Conservation (phyloP, 2,329 filamentous ascomycete species). For the Juglanconis oblonga region DNA sequence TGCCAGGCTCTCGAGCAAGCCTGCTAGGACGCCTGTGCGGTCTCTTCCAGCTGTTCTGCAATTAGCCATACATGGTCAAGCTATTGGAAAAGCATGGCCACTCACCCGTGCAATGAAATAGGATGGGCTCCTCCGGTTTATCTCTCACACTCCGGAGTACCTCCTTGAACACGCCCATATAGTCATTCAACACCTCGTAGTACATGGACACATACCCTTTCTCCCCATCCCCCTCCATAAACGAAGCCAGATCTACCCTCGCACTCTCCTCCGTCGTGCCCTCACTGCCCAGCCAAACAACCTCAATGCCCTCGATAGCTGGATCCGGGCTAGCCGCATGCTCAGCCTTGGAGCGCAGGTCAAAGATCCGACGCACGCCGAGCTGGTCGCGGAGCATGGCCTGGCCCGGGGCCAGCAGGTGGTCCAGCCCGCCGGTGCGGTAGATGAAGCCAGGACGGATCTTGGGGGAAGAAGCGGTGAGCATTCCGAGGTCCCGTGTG, state of each 20-base stretch:
- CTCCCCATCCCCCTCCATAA: constrained; percentile 43
- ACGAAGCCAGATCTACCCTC: constrained; percentile 36
- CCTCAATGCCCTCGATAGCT: constrained; percentile 40
- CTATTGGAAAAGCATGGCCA: not conserved
- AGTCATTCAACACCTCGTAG: constrained; percentile 41
- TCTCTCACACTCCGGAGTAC: constrained; percentile 49
- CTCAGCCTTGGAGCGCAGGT: constrained; percentile 47
- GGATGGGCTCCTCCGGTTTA: constrained; percentile 39
- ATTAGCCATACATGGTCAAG: not conserved
- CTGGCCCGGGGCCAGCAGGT: constrained; percentile 30
- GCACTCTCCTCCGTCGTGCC: constrained; percentile 32
- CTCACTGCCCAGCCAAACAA: constrained; percentile 39
- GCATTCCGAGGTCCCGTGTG: constrained; percentile 47
- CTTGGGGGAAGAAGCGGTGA: constrained; percentile 32
- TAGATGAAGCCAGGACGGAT: constrained; percentile 41
- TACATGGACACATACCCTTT: constrained; percentile 45
- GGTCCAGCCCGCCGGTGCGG: constrained; percentile 44
- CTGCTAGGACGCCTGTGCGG: constrained; percentile 50
- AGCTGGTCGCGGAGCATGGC: constrained; percentile 36
- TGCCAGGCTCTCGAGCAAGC: constrained; percentile 48
- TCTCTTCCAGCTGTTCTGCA: constrained; percentile 46
- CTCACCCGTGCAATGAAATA: constrained; percentile 55
- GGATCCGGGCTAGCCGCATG: constrained; percentile 42
- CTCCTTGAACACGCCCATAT: constrained; percentile 38
- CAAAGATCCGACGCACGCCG: constrained; percentile 45